Conservation (phyloP, 2,329 filamentous ascomycete species). For the Bipolaris bicolor region DNA sequence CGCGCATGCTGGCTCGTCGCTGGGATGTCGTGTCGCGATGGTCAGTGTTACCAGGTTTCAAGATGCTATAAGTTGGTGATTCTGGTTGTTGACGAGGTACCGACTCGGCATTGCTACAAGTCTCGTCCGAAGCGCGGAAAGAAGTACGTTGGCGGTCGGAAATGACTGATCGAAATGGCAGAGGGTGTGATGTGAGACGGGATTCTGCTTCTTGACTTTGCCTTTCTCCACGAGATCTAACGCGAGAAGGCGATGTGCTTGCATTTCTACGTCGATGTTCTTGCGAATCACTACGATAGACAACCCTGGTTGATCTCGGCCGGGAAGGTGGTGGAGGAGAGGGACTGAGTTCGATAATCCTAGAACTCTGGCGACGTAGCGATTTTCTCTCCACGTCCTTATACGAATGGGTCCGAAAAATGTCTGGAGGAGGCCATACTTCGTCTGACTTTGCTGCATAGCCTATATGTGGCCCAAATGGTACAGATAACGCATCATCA, state of each 20-base stretch:
- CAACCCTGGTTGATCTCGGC: constrained; percentile 19
- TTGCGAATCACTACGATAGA: constrained; percentile 24
- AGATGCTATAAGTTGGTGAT: constrained; percentile 32
- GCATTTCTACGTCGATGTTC: constrained; percentile 20
- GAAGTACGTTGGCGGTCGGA: constrained; percentile 26
- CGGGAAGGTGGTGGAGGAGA: constrained; percentile 29
- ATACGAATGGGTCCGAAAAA: constrained; percentile 31
- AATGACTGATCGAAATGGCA: constrained; percentile 29
- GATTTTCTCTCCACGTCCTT: constrained; percentile 19
- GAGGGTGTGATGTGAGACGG: constrained; percentile 35
- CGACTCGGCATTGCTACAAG: constrained; percentile 22
- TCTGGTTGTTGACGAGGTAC: constrained; percentile 12
- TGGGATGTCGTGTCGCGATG: constrained; percentile 24
- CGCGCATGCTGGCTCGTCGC: constrained; percentile 22
- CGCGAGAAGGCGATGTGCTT: constrained; percentile 21
- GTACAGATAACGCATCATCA: constrained; percentile 2
- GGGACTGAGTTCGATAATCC: constrained; percentile 32
- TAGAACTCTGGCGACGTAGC: constrained; percentile 17
- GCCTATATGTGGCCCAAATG: constrained; percentile 6
- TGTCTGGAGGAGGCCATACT: constrained; percentile 34
- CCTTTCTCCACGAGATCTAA: constrained; percentile 11
- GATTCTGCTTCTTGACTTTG: constrained; percentile 27
- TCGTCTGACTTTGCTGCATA: constrained; percentile 18
- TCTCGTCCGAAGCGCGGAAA: constrained; percentile 26
- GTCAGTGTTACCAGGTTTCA: constrained; percentile 27